Conservation (phyloP, 768 basidiomycete genomes). For the Tubosaeta brunneosetosa region DNA sequence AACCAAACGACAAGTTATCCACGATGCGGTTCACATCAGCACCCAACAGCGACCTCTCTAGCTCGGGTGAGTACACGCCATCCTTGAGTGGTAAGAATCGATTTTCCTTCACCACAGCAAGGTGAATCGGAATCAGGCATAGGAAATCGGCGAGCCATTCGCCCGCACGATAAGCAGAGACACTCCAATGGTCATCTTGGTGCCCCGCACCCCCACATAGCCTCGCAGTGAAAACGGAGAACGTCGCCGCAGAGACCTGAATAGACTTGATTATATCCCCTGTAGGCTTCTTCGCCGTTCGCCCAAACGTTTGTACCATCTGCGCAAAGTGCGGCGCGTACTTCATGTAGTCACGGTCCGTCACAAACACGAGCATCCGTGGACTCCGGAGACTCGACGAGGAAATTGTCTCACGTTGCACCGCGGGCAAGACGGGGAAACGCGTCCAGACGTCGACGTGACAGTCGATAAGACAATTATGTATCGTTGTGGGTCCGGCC, state of each 20-base stretch:
- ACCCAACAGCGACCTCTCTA: conserved; percentile 29
- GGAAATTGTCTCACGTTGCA: conserved; percentile 42
- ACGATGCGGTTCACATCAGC: no score
- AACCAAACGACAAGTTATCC: no score
- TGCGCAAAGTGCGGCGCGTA: conserved; percentile 43
- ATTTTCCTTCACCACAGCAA: conserved; percentile 56
- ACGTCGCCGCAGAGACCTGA: no score
- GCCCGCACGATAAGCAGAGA: conserved; percentile 43
- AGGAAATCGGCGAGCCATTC: conserved; percentile 61
- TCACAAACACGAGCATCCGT: conserved; percentile 20
- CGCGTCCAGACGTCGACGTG: no score
- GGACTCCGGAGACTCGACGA: conserved; percentile 30
- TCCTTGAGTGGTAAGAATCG: conserved; percentile 59
- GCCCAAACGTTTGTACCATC: conserved; percentile 45
- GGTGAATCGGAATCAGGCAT: conserved; percentile 61
- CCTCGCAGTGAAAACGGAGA: no score
- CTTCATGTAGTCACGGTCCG: conserved; percentile 18
- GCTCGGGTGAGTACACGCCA: conserved; percentile 44
- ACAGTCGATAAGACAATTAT: no score
- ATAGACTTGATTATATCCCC: conserved; percentile 23
- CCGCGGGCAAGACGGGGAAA: conserved; percentile 41
- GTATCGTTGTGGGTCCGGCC: conserved; percentile 13
- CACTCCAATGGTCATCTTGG: conserved; percentile 17
- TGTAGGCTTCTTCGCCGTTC: conserved; percentile 48
- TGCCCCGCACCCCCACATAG: background rate